Base-by-base conservation (phyloP, 352 stramenopile species). In the Globisporangium paroecandrum region DNA sequence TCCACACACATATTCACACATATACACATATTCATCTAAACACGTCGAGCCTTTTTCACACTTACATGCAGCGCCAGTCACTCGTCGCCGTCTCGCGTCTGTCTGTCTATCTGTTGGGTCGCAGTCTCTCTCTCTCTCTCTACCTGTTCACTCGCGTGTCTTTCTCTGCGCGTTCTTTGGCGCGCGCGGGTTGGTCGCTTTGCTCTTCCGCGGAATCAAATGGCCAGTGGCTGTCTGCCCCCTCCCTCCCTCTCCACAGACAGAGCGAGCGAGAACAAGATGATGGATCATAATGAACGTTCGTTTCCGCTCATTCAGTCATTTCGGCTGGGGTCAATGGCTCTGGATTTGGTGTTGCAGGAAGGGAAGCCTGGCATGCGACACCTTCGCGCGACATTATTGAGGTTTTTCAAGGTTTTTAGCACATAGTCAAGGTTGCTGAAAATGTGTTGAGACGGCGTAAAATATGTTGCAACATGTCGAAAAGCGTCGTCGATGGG, bases 241-340 rank as follows among this genome's bases (percentile, higher is more conserved):
- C 58, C 41, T 49, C 41, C 43, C 41, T 49, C 41, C 43, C 43
- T 18, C 38, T 46, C 38, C 59, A 60, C 47, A 62, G 25, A 58
- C 25, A 36, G 29, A 10, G 25, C n/a, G 49, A 25, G 49, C 49
- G 49, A 47, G 38, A 51, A 22, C 43, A 22, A 51, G 55, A 61
- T 61, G 58, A 65, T 58, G 63, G 71, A 74, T 71, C 71, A 76
- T 76, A 76, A 76, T 75, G 69, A 74, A 68, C 64, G 70, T 54
- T 58, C 70, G 70, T 73, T 76, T 76, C 58, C 58, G 15, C 58
- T 51, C 43, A 51, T 51, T 51, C 43, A 51, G 43, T 51, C 43
- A 51, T 51, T 49, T 51, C 43, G 6, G 5, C 18, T 51, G 22
- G 43, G 18, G 43, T 15, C 38, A 20, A 56, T 29, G n/a, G 49